These are phyloP conservation scores for Polyporus arcularius DNA, from an alignment of 768 basidiomycete genomes.

Conservation along the genomic window DNA sequence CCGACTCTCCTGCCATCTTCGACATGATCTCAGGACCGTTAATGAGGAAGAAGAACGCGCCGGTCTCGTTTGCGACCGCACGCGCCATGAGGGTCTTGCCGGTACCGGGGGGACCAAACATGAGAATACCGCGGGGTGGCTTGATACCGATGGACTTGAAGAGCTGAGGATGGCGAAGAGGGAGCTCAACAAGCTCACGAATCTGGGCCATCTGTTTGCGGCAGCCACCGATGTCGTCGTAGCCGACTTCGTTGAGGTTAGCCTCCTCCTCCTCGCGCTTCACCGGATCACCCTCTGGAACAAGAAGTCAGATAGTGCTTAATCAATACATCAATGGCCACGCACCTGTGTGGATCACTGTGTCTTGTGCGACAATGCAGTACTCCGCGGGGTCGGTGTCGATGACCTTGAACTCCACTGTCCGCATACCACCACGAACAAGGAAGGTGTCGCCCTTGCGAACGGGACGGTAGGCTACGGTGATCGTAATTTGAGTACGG, in stretches of 20 bases:
- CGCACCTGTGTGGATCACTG: slow-evolving; percentile 89
- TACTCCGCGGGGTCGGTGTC: slow-evolving; percentile 98
- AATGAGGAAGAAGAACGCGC: slow-evolving; percentile 99
- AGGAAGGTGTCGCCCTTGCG: slow-evolving; percentile 99
- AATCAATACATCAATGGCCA: slow-evolving; percentile 1
- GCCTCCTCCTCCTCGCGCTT: slow-evolving; percentile 99
- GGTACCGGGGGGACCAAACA: slow-evolving; percentile 98
- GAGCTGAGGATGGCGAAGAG: slow-evolving; percentile 96
- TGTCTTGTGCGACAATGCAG: slow-evolving; percentile 99
- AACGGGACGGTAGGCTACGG: slow-evolving; percentile 73
- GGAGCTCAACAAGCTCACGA: slow-evolving; percentile 97
- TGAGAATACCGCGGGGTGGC: slow-evolving; percentile 96
- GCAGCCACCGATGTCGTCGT: slow-evolving; percentile 99
- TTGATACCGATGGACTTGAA: slow-evolving; percentile 99
- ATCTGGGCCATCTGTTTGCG: slow-evolving; percentile 99
- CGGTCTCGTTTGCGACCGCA: slow-evolving; percentile 99
- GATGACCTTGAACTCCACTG: slow-evolving; percentile 98
- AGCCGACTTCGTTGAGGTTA: slow-evolving; percentile 95
- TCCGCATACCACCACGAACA: slow-evolving; percentile 96
- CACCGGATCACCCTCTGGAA: slow-evolving; percentile 92
- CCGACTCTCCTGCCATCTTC: slow-evolving; percentile 99
- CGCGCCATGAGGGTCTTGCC: slow-evolving; percentile 99
- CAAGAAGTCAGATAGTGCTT: not conserved
- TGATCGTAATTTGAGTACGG: slow-evolving; percentile 7
- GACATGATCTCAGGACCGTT: slow-evolving; percentile 99